Percentiles rank a stretch among this genome's conserved stretches.
phyloP scores from a whole-genome alignment of 1,284 basidiomycete species.

The Pseudomicrostroma phylloplanum region DNA sequence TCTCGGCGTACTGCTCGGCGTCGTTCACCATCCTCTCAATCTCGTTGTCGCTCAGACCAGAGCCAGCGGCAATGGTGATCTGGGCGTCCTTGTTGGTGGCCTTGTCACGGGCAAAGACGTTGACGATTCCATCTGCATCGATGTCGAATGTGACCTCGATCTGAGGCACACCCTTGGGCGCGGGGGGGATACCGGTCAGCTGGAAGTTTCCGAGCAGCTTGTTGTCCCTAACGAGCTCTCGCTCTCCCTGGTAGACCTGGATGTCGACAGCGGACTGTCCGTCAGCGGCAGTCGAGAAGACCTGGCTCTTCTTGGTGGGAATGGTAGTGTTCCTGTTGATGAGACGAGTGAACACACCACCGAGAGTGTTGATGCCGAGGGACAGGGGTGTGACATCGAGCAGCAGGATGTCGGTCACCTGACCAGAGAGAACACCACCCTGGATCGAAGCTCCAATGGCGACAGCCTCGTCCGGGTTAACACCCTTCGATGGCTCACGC shows the following conservation, averaged over 20 bases:
- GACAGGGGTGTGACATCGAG: constrained; percentile 93
- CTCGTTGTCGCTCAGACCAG: constrained; percentile 89
- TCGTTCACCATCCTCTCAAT: constrained; percentile 96
- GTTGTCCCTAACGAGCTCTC: constrained; percentile 94
- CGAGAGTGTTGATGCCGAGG: constrained; percentile 92
- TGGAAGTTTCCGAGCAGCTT: constrained; percentile 99
- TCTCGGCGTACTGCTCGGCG: constrained; percentile 75
- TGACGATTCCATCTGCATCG: constrained; percentile 94
- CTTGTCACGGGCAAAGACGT: constrained; percentile 93
- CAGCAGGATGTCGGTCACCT: constrained; percentile 90
- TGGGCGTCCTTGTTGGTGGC: constrained; percentile 95
- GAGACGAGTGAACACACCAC: constrained; percentile 87
- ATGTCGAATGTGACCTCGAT: constrained; percentile 99
- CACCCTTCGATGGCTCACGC: constrained; percentile 91
- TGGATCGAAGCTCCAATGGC: constrained; percentile 88
- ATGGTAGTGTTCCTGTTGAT: constrained; percentile 92
- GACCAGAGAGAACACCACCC: constrained; percentile 89
- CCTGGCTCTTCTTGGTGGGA: constrained; percentile 98
- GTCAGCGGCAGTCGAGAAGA: constrained; percentile 85
- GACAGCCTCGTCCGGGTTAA: constrained; percentile 93
- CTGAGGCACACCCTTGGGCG: constrained; percentile 95
- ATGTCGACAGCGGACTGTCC: constrained; percentile 74
- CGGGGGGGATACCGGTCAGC: constrained; percentile 92
- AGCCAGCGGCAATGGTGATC: constrained; percentile 94
- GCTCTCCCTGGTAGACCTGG: constrained; percentile 94